Percentiles rank a stretch among this genome's conserved stretches.
Evolutionary conservation across 2,329 filamentous ascomycete genomes (phyloP).

Genomic region (Xylogone sp.): DNA sequence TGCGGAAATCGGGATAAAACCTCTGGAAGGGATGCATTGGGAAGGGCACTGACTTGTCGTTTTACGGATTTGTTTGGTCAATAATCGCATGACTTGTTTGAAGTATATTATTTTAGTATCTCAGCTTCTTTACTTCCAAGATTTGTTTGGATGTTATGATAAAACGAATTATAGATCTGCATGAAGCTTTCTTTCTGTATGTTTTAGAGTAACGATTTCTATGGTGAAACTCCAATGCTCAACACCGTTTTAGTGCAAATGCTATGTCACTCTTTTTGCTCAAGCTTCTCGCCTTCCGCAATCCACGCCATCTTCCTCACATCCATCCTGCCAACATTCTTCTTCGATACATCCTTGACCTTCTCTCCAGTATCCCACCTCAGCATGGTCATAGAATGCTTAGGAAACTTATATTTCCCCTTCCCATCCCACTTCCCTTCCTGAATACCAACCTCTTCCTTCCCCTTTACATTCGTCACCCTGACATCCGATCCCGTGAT

Average conservation of each 20-base stretch:
- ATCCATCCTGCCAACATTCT: slow-evolving; percentile 16
- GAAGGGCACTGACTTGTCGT: background rate
- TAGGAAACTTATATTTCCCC: slow-evolving; percentile 61
- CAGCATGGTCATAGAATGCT: slow-evolving; percentile 67
- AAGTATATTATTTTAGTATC: too few species aligned
- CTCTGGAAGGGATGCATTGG: background rate
- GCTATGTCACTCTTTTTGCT: background rate
- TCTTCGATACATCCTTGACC: slow-evolving; percentile 18
- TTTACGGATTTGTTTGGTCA: background rate
- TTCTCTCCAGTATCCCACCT: slow-evolving; percentile 37
- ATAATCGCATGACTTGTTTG: too few species aligned
- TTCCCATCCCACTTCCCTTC: slow-evolving; percentile 62
- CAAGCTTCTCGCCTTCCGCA: background rate
- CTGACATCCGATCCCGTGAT: slow-evolving; percentile 55
- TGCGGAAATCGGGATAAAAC: background rate
- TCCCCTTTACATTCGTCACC: slow-evolving; percentile 58
- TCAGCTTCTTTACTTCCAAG: too few species aligned
- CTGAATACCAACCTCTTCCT: slow-evolving; percentile 57
- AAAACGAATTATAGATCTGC: too few species aligned
- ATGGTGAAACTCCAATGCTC: too few species aligned
- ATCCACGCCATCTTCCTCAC: slow-evolving; percentile 25
- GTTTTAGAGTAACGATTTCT: too few species aligned
- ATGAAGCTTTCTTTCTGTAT: too few species aligned
- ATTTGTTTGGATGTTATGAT: too few species aligned
- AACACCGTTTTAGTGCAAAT: too few species aligned